Evolutionary conservation across 2,329 filamentous ascomycete genomes (phyloP).

Genomic region (Boeremia exigua): DNA sequence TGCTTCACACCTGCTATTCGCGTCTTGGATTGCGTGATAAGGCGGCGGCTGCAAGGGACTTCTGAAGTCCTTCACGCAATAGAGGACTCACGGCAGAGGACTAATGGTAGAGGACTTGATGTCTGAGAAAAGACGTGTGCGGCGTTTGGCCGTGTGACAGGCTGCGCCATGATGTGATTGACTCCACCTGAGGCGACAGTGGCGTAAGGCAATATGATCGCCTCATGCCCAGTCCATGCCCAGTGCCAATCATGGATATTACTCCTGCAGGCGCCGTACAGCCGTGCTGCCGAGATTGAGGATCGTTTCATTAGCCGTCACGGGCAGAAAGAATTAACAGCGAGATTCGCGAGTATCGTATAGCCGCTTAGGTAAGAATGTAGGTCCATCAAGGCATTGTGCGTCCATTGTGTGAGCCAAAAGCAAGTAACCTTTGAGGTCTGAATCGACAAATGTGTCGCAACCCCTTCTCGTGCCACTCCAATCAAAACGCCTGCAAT

Average conservation of each 20-base stretch:
- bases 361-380: not conserved
- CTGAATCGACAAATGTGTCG: not conserved
- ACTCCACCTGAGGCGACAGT: conserved; percentile 10
- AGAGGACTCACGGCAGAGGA: not conserved
- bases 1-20: not conserved
- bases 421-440: not conserved
- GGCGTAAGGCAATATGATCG: conserved; percentile 9
- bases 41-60: not conserved
- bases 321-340: not conserved
- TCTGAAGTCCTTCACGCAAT: not conserved
- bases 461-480: not conserved
- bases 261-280: not conserved
- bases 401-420: conserved; percentile 13
- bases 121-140: not conserved
- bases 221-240: conserved; percentile 1
- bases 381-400: conserved; percentile 15
- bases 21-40: not conserved
- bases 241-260: not conserved
- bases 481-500: conserved; percentile 16
- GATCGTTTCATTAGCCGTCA: not conserved
- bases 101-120: not conserved
- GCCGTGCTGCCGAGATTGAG: not conserved
- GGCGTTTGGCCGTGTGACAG: not conserved
- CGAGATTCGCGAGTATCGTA: not conserved
- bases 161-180: not conserved